Base-by-base conservation (phyloP, 2,329 filamentous ascomycete species). In the Fusarium austroafricanum region DNA sequence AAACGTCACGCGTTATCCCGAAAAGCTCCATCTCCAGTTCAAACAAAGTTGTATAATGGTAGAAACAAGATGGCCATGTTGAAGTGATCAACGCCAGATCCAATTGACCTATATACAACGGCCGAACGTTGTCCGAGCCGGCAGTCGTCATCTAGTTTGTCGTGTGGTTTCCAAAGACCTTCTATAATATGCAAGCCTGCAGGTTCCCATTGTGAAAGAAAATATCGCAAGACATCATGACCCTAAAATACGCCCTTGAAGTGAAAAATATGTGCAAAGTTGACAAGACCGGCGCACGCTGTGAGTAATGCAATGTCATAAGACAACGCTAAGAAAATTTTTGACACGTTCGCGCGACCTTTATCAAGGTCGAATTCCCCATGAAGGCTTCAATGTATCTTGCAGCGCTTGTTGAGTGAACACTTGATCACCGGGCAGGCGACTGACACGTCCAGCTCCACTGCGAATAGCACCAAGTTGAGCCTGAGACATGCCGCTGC, bases 361-460 rank as follows among this genome's bases (percentile, higher is more conserved):
- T 61, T 38, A 61, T 75, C 76, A 83, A 53, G 78, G 74, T 58
- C 85, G 84, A 80, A 89, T 84, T 67, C 76, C 79, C 87, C 87
- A 89, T 52, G 81, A 79, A 42, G 87, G 88, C 79, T 89, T 89
- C 64, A 90, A 81, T 70, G 83, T 82, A 68, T 88, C 79, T 58
- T 82, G 79, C 77, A 95, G 79, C 57, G 93, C 88, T 33, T 91
- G 87, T 73, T 85, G 86, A 5, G 92, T 94, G 68, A 94, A 94
- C 59, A 97, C 92, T 42, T 90, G 87, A 71, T 94, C 93, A 59
- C 89, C 90, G 0, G 94, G 94, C 63, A 97, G 86, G 49, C 92
- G 89, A 76, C 92, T 96, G 68, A 97, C 88, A 66, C 94, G 92
- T 74, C 96, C 95, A 44, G 93, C 94, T 68, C 94, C 94, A 58